phyloP scores from a whole-genome alignment of 106 monocot species.

The Dendrobium chrysotoxum region DNA sequence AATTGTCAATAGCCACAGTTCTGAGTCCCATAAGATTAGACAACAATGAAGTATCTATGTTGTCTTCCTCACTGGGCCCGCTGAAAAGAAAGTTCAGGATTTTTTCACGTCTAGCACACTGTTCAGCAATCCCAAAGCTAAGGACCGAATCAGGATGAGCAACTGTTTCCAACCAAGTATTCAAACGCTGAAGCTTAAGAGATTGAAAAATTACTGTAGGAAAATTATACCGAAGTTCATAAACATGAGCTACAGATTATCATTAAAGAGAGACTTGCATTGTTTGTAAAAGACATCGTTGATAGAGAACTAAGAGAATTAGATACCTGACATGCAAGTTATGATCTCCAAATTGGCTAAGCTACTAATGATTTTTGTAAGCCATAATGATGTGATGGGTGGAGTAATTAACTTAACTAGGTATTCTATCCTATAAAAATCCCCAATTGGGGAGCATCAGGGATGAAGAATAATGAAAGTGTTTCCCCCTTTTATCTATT shows the following conservation, averaged over 20 bases:
- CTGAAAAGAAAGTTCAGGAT: constrained; percentile 46
- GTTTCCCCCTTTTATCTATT: no score
- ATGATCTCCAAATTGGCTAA: not conserved
- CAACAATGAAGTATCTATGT: constrained; percentile 26
- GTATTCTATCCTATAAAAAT: no score
- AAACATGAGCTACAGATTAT: not conserved
- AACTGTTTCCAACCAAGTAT: constrained; percentile 32
- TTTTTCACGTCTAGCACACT: constrained; percentile 53
- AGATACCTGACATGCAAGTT: not conserved
- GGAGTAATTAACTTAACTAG: no score
- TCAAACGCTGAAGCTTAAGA: not conserved
- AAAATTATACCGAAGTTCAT: not conserved
- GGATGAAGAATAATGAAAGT: no score
- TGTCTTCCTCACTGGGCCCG: constrained; percentile 28
- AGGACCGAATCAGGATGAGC: constrained; percentile 36
- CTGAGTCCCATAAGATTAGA: constrained; percentile 37
- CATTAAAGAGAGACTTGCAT: not conserved
- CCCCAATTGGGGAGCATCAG: no score
- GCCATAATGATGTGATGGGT: no score
- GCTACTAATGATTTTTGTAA: not conserved
- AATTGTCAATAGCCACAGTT: constrained; percentile 17
- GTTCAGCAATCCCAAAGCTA: constrained; percentile 60
- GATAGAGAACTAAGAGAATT: not conserved
- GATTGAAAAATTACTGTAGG: not conserved
- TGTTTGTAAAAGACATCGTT: not conserved